Evolutionary conservation across 768 basidiomycete genomes (phyloP).

Genomic region (Kwoniella sp.): DNA sequence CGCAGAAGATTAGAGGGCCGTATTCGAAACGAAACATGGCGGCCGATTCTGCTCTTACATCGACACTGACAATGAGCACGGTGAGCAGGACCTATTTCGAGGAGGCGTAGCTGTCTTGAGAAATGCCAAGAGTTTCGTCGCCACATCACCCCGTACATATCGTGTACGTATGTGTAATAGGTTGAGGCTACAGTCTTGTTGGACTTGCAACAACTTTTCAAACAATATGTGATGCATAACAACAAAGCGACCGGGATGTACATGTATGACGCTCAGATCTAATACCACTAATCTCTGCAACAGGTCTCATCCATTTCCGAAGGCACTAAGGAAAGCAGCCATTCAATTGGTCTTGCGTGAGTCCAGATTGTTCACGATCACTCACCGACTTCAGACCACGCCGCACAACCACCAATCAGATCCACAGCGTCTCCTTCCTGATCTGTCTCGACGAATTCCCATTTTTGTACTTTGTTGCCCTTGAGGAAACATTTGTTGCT

Average conservation of each 20-base stretch:
- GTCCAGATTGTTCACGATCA: neutral
- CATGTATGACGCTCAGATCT: neutral
- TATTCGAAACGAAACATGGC: too few species aligned
- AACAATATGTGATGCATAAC: too few species aligned
- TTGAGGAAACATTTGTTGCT: slow-evolving; percentile 29
- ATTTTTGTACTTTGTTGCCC: slow-evolving; percentile 22
- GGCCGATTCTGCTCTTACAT: too few species aligned
- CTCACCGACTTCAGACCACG: slow-evolving; percentile 33
- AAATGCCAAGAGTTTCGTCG: too few species aligned
- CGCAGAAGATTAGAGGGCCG: too few species aligned
- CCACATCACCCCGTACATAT: too few species aligned
- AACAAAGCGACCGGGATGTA: neutral
- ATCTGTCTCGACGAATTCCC: slow-evolving; percentile 21
- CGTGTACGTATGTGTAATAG: too few species aligned
- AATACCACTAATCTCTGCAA: slow-evolving; percentile 24
- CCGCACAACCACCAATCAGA: slow-evolving; percentile 34
- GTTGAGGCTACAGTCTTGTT: too few species aligned
- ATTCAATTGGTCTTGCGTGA: neutral
- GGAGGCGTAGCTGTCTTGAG: too few species aligned
- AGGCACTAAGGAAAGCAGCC: slow-evolving; percentile 25
- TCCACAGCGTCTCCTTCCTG: slow-evolving; percentile 21
- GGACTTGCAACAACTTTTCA: too few species aligned
- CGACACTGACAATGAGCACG: too few species aligned
- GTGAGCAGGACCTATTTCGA: too few species aligned
- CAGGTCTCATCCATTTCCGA: slow-evolving; percentile 35